phyloP scores from a whole-genome alignment of 2,329 filamentous ascomycete genomes.

The Karstenula rhodostoma region DNA sequence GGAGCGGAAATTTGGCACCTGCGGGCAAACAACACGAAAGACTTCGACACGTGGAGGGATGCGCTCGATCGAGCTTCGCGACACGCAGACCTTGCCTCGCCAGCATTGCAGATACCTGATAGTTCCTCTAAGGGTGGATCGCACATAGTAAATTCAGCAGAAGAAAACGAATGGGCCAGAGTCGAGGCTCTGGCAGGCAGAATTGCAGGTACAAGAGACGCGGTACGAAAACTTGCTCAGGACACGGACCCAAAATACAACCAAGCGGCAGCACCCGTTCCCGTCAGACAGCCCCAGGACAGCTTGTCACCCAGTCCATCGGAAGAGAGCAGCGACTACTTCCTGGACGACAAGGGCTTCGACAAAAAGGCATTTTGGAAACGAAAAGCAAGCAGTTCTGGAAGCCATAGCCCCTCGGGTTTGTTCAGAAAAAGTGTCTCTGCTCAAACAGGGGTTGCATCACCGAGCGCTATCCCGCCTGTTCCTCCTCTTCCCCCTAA shows the following conservation, averaged over 20 bases:
- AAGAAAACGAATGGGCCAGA: slow-evolving; percentile 85
- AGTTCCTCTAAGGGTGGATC: slow-evolving; percentile 28
- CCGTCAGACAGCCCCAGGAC: slow-evolving; percentile 39
- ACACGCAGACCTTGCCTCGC: slow-evolving; percentile 43
- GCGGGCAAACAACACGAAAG: slow-evolving; percentile 79
- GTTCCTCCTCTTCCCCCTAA: slow-evolving; percentile 35
- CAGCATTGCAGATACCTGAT: slow-evolving; percentile 39
- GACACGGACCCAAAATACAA: slow-evolving; percentile 76
- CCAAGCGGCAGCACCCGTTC: slow-evolving; percentile 43
- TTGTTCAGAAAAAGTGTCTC: slow-evolving; percentile 60
- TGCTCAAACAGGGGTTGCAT: slow-evolving; percentile 61
- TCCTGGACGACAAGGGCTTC: slow-evolving; percentile 48
- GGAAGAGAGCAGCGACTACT: slow-evolving; percentile 65
- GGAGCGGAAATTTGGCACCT: slow-evolving; percentile 98
- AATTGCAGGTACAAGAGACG: slow-evolving; percentile 87
- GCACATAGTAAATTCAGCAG: slow-evolving; percentile 54
- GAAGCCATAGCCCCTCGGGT: slow-evolving; percentile 51
- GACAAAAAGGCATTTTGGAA: slow-evolving; percentile 90
- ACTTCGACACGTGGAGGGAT: slow-evolving; percentile 87
- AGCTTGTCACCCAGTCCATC: slow-evolving; percentile 50
- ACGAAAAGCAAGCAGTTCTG: slow-evolving; percentile 73
- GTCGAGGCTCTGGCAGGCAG: slow-evolving; percentile 86
- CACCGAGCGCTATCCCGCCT: slow-evolving; percentile 49
- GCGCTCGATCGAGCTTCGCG: slow-evolving; percentile 85
- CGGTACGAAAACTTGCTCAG: slow-evolving; percentile 83